These are phyloP conservation scores for Orbilia quercus DNA, from an alignment of 2,329 filamentous ascomycete species.

Conservation along the genomic window DNA sequence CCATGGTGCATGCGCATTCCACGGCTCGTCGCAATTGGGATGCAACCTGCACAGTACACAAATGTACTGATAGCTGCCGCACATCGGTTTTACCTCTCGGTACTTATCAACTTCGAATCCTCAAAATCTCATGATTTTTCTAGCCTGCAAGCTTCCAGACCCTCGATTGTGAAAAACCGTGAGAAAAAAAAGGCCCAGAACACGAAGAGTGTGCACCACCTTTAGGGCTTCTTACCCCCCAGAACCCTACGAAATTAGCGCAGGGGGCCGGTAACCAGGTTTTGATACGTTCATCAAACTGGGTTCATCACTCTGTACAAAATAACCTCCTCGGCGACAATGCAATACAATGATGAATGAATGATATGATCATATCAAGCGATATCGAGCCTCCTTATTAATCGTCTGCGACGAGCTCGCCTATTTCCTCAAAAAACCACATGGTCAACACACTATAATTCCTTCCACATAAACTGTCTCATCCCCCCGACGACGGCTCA, in stretches of 20 bases:
- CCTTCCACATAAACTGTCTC: conserved; percentile 35
- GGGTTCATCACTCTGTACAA: conserved; percentile 8
- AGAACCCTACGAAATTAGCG: conserved; percentile 45
- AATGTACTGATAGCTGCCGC: too few species aligned
- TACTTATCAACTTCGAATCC: conserved; percentile 6
- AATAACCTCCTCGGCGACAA: conserved; percentile 52
- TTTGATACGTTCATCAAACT: conserved; percentile 54
- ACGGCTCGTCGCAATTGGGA: conserved; percentile 41
- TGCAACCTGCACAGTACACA: conserved; percentile 7
- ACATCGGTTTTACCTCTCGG: conserved; percentile 2
- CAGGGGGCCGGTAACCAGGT: conserved; percentile 43
- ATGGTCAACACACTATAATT: conserved; percentile 48
- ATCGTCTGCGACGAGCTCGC: conserved; percentile 15
- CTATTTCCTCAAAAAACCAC: conserved; percentile 49
- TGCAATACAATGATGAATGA: too few species aligned
- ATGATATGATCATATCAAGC: too few species aligned
- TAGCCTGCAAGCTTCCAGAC: conserved; percentile 15
- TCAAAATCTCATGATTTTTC: conserved; percentile 12
- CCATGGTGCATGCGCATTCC: conserved; percentile 39
- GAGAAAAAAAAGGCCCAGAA: conserved; percentile 16
- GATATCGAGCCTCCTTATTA: conserved; percentile 13
- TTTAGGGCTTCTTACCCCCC: conserved; percentile 13
- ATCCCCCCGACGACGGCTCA: conserved; percentile 21
- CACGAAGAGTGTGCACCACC: background rate
- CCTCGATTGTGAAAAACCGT: too few species aligned